Evolutionary conservation across 495 filamentous ascomycete species (phyloP), one percentile per base, ranked within the genome.

Genomic region (Amorphotheca resinae): DNA sequence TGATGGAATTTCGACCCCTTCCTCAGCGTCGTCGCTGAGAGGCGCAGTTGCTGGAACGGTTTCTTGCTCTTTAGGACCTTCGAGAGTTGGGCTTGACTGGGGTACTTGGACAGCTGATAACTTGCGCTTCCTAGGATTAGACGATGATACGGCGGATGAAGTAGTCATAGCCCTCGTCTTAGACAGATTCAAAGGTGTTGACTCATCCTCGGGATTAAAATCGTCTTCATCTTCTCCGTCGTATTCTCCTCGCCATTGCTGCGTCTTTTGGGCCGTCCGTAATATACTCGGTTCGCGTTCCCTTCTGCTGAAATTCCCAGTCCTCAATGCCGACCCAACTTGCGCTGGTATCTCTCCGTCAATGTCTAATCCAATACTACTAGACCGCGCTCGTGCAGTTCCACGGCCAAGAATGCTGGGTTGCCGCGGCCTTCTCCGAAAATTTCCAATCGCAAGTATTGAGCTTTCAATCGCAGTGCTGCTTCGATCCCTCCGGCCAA

Each of bases 121-220:
- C 48, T 68, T 68, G 3, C 62, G 54, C 41, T 64, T 64, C 39
- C 60, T 46, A 1, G 61, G 51, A 37, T 52, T 58, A 4, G 60
- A 55, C 5, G 50, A 48, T 2, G 45, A 39, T 23, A 15, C 11
- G 34, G 25, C 39, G 17, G 48, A 42, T 3, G 54, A 51, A 20
- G 20, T 39, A 2, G 22, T 36, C 33, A 44, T 34, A 22, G 37
- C 30, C 20, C 33, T 39, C 9, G 31, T 40, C 58, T 55, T 46
- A 1, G 63, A 55, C 17, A 65, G 44, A 46, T 73, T 68, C 42
- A 81, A 53, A 1, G 78, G 78, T 17, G 78, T 82, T 28, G 77
- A 81, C 55, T 80, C 77, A 55, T 77, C 76, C 32, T 80, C 70
- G 0, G 78, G 77, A 38, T 67, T 70, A 44, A 80, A 69, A 8